These are phyloP conservation scores for Harringtonia lauricola DNA, from an alignment of 2,329 filamentous ascomycete genomes.

Conservation along the genomic window DNA sequence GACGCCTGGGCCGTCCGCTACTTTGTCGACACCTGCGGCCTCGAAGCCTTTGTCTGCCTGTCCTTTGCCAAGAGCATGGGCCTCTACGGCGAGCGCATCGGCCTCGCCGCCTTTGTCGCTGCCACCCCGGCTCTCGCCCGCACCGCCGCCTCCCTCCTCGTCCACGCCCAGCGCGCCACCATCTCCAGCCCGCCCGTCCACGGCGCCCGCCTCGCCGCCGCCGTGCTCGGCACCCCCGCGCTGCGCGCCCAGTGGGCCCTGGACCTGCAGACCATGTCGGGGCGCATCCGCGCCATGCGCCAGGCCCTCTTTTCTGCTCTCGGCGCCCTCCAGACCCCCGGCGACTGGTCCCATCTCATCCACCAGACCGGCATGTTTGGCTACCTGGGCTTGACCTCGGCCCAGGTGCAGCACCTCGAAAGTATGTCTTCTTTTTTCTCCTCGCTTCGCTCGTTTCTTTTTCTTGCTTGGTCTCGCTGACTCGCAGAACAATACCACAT, in stretches of 20 bases:
- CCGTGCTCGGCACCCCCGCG: conserved; percentile 66
- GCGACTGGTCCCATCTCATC: conserved; percentile 94
- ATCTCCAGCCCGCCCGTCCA: conserved; percentile 95
- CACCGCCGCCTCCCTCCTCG: conserved; percentile 57
- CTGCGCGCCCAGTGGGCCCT: conserved; percentile 86
- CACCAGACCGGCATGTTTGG: conserved; percentile 99
- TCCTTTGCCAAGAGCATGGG: conserved; percentile 98
- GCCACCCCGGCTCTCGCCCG: conserved; percentile 71
- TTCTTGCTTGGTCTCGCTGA: too few species aligned
- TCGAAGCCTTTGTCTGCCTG: conserved; percentile 78
- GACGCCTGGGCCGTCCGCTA: conserved; percentile 86
- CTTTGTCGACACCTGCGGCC: conserved; percentile 74
- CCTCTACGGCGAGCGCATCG: conserved; percentile 89
- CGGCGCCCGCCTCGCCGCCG: conserved; percentile 75
- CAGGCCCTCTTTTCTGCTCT: conserved; percentile 64
- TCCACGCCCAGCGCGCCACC: conserved; percentile 53
- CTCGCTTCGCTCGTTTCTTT: background rate
- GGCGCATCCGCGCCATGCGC: conserved; percentile 87
- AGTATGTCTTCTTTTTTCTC: conserved; percentile 14
- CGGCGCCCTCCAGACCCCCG: conserved; percentile 70
- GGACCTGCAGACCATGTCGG: conserved; percentile 85
- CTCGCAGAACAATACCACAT: conserved; percentile 54
- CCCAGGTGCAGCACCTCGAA: conserved; percentile 57
- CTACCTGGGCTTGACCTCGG: conserved; percentile 68
- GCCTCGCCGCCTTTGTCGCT: conserved; percentile 61